Base-by-base conservation (phyloP, 495 filamentous ascomycete genomes). In the Lophium mytilinum region DNA sequence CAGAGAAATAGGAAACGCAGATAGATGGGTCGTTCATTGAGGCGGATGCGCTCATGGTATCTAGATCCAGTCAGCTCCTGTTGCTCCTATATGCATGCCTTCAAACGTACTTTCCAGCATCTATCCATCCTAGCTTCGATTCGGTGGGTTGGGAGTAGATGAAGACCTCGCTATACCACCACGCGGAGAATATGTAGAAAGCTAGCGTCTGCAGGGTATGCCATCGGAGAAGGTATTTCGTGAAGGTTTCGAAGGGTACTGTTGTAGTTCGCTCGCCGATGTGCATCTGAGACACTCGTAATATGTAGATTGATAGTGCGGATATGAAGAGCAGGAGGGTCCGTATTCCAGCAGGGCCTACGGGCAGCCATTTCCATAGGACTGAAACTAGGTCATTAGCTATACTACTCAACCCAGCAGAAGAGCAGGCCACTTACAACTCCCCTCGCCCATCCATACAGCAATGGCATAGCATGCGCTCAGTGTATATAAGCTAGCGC, bases 21-120 rank as follows among this genome's bases (percentile, higher is more conserved):
- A 69, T 90, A 95, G 35, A 98, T 77, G 0, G 88, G 82, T 60
- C 87, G 76, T 71, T 98, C 93, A 68, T 98, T 98, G 57, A 96
- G 70, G n/a, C 80, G 79, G 12, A 83, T 75, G 14, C 92, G 79
- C 68, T 93, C 90, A 53, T 87, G 77, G 17, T 71, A 66, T 45
- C 34, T 35, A 43, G 18, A 35, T 9, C 15, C 14, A 24, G 15
- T 42, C 57, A 45, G 37, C 21, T n/a, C 10, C 9, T 17, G 11
- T 4, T 14, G 17, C 39, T 41, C 17, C 9, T 41, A 9, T 12
- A 41, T 41, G 14, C 12, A 37, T 56, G 36, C 40, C 24, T 41
- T 9, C 70, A 15, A 45, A 33, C 47, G 21, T 48, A 84, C 82
- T 74, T 77, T 63, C 78, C 80, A 51, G 80, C 76, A 21, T 85